Percentiles rank a stretch among this genome's conserved stretches.
Conservation (phyloP, 139 green algal genomes). For the Picocystis salinarum region DNA sequence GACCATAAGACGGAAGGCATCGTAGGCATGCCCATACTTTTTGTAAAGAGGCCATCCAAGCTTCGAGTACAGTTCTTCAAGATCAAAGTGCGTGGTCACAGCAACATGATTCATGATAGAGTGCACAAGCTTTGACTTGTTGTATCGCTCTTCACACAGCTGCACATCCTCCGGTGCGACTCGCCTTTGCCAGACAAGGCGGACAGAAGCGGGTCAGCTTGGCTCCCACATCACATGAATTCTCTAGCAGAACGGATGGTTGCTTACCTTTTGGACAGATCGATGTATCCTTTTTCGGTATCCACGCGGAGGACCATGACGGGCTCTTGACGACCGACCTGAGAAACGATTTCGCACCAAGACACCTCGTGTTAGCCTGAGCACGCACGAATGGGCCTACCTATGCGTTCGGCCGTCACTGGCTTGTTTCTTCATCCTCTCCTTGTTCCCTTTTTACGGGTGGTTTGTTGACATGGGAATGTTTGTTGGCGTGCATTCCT, state of each 20-base stretch:
- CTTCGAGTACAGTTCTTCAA: constrained; percentile 70
- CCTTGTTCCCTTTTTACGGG: too few species aligned
- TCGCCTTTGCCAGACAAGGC: constrained; percentile 15
- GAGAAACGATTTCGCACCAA: too few species aligned
- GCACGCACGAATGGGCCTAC: too few species aligned
- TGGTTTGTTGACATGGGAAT: too few species aligned
- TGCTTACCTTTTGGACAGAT: constrained; percentile 76
- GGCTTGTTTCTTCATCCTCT: too few species aligned
- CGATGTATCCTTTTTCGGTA: constrained; percentile 99
- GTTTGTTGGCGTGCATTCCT: too few species aligned
- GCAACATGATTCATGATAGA: constrained; percentile 94
- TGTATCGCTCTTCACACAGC: constrained; percentile 78
- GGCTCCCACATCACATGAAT: too few species aligned
- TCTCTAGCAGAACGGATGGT: too few species aligned
- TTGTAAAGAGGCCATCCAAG: constrained; percentile 91
- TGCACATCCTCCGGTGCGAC: constrained; percentile 82
- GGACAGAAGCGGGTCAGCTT: not conserved
- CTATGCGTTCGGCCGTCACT: too few species aligned
- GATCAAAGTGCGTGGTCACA: constrained; percentile 60
- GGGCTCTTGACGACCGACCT: constrained; percentile 86
- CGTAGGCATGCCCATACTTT: constrained; percentile 84
- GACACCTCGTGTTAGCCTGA: not conserved
- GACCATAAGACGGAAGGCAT: constrained; percentile 62
- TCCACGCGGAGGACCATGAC: constrained; percentile 99
- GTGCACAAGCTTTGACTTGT: constrained; percentile 94